Evolutionary conservation across 495 filamentous ascomycete genomes (phyloP).

Genomic region (Lepraria neglecta): DNA sequence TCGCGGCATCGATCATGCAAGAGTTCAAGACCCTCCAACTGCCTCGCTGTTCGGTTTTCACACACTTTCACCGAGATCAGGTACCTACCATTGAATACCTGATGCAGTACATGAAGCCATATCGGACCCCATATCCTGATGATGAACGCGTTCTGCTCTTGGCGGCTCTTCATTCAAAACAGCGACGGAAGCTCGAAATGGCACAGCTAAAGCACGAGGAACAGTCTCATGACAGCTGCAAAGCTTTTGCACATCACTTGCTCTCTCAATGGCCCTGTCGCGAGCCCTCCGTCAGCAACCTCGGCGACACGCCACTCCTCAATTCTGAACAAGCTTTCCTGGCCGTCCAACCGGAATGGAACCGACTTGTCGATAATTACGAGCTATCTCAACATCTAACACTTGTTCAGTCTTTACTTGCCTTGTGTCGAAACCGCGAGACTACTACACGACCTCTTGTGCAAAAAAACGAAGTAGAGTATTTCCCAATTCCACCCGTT

Average conservation of each 20-base stretch:
- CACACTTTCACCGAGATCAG: slow-evolving; percentile 28
- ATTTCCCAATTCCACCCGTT: background rate
- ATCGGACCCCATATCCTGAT: slow-evolving; percentile 21
- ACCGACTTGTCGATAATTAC: slow-evolving; percentile 40
- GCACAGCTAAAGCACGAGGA: slow-evolving; percentile 28
- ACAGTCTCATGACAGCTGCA: slow-evolving; percentile 26
- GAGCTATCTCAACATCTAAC: slow-evolving; percentile 40
- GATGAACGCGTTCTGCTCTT: slow-evolving; percentile 27
- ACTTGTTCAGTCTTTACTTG: slow-evolving; percentile 37
- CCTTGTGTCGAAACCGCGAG: slow-evolving; percentile 17
- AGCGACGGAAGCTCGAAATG: slow-evolving; percentile 24
- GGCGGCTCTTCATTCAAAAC: slow-evolving; percentile 25
- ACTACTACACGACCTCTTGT: background rate
- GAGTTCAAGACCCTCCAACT: slow-evolving; percentile 32
- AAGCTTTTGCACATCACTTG: slow-evolving; percentile 32
- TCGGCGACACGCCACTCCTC: slow-evolving; percentile 28
- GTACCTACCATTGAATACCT: slow-evolving; percentile 26
- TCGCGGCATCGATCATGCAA: slow-evolving; percentile 35
- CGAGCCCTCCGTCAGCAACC: slow-evolving; percentile 27
- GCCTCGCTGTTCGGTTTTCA: slow-evolving; percentile 32
- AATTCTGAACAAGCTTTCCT: slow-evolving; percentile 36
- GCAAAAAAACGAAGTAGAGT: background rate
- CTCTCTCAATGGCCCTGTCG: slow-evolving; percentile 38
- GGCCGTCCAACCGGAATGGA: slow-evolving; percentile 43
- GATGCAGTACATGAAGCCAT: slow-evolving; percentile 27